Percentiles rank a stretch among this genome's conserved stretches.
Evolutionary conservation across 495 filamentous ascomycete species (phyloP).

Genomic region (Astrothelium macrocarpum): DNA sequence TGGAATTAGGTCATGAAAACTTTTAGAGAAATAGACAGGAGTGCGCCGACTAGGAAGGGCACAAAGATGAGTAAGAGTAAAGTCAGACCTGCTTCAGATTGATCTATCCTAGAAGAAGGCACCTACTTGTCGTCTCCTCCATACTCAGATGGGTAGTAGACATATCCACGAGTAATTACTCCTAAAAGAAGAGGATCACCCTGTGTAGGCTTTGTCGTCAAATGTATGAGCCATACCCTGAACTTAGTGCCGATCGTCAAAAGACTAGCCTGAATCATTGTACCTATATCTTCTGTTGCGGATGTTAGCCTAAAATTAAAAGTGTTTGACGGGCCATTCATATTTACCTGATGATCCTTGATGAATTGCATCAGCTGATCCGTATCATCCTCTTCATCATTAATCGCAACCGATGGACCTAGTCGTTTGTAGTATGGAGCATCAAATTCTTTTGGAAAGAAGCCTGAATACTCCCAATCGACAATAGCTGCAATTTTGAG

Average conservation of each 20-base stretch:
- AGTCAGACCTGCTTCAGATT: neutral
- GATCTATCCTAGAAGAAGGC: neutral
- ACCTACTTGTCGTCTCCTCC: neutral
- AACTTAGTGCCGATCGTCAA: neutral
- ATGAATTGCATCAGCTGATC: constrained; percentile 5
- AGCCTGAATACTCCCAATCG: constrained; percentile 35
- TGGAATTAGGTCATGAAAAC: neutral
- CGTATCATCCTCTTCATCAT: constrained; percentile 3
- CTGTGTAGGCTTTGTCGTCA: neutral
- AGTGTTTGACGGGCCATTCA: neutral
- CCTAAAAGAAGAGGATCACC: neutral
- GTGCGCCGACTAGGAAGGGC: neutral
- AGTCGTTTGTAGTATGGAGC: constrained; percentile 19
- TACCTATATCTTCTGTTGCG: neutral
- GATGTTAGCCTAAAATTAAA: neutral
- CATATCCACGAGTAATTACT: neutral
- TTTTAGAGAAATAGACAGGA: neutral
- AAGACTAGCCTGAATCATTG: neutral
- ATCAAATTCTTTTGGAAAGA: constrained; percentile 26
- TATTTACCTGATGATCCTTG: constrained; percentile 4
- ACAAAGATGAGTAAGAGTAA: neutral
- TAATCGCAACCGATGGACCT: constrained; percentile 7
- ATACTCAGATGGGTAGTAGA: neutral
- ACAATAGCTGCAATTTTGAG: constrained; percentile 29
- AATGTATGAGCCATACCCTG: neutral